Percentiles rank a stretch among this genome's conserved stretches.
phyloP scores from a whole-genome alignment of 1,284 basidiomycete species.

The Sphaerobolus stellatus region DNA sequence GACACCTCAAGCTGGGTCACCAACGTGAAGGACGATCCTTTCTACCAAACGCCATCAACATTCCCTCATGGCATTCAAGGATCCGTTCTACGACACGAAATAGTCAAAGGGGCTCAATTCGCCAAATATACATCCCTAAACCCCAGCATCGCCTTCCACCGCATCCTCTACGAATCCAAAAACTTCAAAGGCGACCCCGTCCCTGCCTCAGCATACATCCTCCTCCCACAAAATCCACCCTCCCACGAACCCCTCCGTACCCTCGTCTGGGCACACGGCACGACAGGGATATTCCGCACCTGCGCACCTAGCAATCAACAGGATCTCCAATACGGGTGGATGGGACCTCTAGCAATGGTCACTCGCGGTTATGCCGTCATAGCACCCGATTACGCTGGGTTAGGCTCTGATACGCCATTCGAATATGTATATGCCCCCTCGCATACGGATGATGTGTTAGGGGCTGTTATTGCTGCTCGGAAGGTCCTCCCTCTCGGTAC shows the following conservation, averaged over 20 bases:
- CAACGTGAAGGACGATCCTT: conserved; percentile 7
- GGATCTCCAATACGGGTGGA: not conserved
- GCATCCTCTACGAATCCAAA: conserved; percentile 1
- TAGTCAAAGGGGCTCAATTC: too few relatives aligned
- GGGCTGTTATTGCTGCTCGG: not conserved
- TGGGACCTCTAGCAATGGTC: not conserved
- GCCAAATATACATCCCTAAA: not conserved
- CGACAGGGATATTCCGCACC: not conserved
- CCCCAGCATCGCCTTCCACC: not conserved
- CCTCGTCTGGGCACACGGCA: not conserved
- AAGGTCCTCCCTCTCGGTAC: not conserved
- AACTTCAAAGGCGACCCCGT: not conserved
- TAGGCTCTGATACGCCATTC: not conserved
- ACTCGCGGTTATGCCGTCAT: not conserved
- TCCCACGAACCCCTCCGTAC: not conserved
- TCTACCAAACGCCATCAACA: conserved; percentile 11
- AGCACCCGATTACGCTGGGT: not conserved
- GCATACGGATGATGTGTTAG: not conserved
- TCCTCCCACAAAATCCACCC: conserved; percentile 2
- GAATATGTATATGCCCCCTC: not conserved
- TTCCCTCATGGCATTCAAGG: not conserved
- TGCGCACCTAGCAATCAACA: not conserved
- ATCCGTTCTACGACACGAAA: not conserved
- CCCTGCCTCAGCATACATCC: conserved; percentile 6
- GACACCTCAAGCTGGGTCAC: conserved; percentile 4